Conservation (phyloP, 768 basidiomycete species). For the Boletus bicolor region DNA sequence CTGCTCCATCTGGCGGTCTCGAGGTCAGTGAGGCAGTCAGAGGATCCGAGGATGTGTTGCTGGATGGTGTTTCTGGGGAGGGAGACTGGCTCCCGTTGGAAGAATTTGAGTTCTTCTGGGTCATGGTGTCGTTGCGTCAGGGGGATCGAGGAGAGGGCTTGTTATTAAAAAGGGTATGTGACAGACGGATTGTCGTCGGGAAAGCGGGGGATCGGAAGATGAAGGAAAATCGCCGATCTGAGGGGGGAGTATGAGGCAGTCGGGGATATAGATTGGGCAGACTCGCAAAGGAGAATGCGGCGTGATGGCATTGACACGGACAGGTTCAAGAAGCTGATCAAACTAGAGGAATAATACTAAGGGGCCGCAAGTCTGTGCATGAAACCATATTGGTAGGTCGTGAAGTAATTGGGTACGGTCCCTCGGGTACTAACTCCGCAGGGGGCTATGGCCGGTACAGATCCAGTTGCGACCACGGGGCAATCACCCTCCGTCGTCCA, state of each 20-base stretch:
- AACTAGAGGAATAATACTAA: slow-evolving; percentile 20
- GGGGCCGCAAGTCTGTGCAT: slow-evolving; percentile 32
- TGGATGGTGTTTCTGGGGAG: slow-evolving; percentile 41
- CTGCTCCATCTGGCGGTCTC: slow-evolving; percentile 34
- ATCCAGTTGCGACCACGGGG: slow-evolving; percentile 27
- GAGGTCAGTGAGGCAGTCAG: slow-evolving; percentile 35
- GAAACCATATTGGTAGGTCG: slow-evolving; percentile 29
- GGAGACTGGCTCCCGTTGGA: slow-evolving; percentile 51
- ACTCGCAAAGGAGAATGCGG: slow-evolving; percentile 26
- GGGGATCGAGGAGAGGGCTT: slow-evolving; percentile 23
- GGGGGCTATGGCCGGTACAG: slow-evolving; percentile 28
- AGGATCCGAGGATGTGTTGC: slow-evolving; percentile 46
- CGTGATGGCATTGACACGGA: slow-evolving; percentile 30
- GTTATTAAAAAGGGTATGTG: slow-evolving; percentile 24
- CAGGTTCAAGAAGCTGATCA: slow-evolving; percentile 29
- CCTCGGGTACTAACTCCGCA: slow-evolving; percentile 35
- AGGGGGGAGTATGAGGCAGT: slow-evolving; percentile 16
- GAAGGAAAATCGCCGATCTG: slow-evolving; percentile 29
- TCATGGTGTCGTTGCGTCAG: slow-evolving; percentile 38
- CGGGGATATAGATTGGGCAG: slow-evolving; percentile 31
- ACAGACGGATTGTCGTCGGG: slow-evolving; percentile 18
- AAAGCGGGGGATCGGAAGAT: slow-evolving; percentile 27
- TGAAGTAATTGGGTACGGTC: slow-evolving; percentile 32
- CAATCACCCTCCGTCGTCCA: slow-evolving; percentile 15
- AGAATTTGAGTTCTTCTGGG: slow-evolving; percentile 46